Evolutionary conservation across 768 basidiomycete genomes (phyloP).

Genomic region (Serendipita sp.): DNA sequence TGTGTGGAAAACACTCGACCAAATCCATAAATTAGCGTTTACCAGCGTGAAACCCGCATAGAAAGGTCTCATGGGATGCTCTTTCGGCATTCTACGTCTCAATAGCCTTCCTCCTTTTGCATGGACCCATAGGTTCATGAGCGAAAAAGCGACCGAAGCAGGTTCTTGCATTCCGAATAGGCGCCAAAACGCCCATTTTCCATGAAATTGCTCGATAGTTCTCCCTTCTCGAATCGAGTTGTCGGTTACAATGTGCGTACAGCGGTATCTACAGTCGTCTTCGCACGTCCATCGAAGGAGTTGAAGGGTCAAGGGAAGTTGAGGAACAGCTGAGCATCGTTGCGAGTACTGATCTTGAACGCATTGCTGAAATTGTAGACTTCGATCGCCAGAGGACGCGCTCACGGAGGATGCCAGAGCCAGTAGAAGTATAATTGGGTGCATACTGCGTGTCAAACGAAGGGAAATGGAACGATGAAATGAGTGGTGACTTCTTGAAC

Average conservation of each 20-base stretch:
- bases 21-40: slow-evolving; percentile 83
- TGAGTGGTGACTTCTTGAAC: no score
- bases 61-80: slow-evolving; percentile 54
- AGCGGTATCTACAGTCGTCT: slow-evolving; percentile 79
- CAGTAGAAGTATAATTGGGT: background rate
- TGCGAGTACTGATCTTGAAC: slow-evolving; percentile 25
- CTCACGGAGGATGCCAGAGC: slow-evolving; percentile 6
- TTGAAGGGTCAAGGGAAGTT: slow-evolving; percentile 38
- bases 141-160: slow-evolving; percentile 74
- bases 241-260: slow-evolving; percentile 69
- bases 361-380: slow-evolving; percentile 37
- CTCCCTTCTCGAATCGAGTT: slow-evolving; percentile 28
- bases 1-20: slow-evolving; percentile 84
- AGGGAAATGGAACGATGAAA: no score
- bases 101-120: slow-evolving; percentile 39
- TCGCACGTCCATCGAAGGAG: slow-evolving; percentile 75
- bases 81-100: slow-evolving; percentile 28
- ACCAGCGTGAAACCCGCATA: slow-evolving; percentile 47
- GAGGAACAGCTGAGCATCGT: slow-evolving; percentile 26
- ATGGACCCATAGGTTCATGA: slow-evolving; percentile 75
- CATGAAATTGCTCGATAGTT: slow-evolving; percentile 63
- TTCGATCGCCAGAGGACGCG: slow-evolving; percentile 52
- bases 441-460: background rate
- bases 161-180: slow-evolving; percentile 87
- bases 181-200: slow-evolving; percentile 96